Conservation (phyloP, 108 stramenopile genomes). For the Parmales sp. region DNA sequence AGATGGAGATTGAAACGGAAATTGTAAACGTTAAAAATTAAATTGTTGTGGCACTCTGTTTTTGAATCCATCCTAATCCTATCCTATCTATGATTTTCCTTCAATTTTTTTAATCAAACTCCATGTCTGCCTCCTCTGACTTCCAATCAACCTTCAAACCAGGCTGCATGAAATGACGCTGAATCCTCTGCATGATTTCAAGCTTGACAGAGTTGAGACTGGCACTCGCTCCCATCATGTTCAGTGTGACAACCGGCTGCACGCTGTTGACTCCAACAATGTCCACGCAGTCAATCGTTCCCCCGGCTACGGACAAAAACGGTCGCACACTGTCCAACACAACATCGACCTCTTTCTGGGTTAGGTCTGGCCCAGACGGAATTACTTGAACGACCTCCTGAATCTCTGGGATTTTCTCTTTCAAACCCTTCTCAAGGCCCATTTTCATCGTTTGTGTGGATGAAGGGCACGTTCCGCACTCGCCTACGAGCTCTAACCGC, state of each 20-base stretch:
- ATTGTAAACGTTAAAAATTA: too few relatives aligned
- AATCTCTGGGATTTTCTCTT: conserved; percentile 89
- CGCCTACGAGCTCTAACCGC: conserved; percentile 75
- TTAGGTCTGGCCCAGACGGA: conserved; percentile 78
- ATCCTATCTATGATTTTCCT: too few relatives aligned
- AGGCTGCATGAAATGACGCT: conserved; percentile 88
- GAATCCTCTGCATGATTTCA: conserved; percentile 89
- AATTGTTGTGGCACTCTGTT: too few relatives aligned
- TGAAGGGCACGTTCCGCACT: conserved; percentile 91
- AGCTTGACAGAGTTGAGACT: conserved; percentile 80
- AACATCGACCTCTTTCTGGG: conserved; percentile 57
- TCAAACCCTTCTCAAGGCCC: conserved; percentile 85
- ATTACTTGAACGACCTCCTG: conserved; percentile 86
- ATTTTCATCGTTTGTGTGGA: conserved; percentile 96
- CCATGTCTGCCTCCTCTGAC: not conserved
- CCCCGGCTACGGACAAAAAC: conserved; percentile 88
- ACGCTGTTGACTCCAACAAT: conserved; percentile 65
- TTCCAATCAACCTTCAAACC: conserved; percentile 72
- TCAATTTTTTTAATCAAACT: too few relatives aligned
- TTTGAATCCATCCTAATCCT: too few relatives aligned
- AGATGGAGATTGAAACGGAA: too few relatives aligned
- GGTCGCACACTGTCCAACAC: conserved; percentile 88
- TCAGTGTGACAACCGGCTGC: conserved; percentile 71
- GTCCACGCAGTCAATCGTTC: conserved; percentile 55
- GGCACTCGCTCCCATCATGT: conserved; percentile 77